Evolutionary conservation across 2,329 filamentous ascomycete species (phyloP), one percentile per base, ranked within the genome.

Genomic region (Leptosphaerulina australis): DNA sequence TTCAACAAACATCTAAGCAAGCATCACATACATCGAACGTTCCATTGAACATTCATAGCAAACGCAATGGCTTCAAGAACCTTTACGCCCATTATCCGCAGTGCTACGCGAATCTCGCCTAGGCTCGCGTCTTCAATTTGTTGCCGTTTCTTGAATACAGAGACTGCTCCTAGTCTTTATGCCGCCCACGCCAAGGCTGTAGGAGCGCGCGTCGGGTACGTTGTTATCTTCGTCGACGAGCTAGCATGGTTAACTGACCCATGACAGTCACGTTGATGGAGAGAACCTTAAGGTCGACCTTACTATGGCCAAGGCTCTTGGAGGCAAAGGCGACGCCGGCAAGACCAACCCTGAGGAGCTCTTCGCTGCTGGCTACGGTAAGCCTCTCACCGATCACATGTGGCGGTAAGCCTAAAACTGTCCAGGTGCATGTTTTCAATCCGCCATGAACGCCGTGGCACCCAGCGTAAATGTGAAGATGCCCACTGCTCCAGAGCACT

Each of bases 271-370:
- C 50, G 64, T 67, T 25, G 63, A 71, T 15, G 66, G 66, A 36
- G 63, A 75, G 49, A 67, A 68, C 49, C 63, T 74, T 30, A 64
- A 67, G 15, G 53, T 73, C 9, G 72, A 76, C 24, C 69, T 77
- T 1, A 72, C 71, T 14, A 77, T 77, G 76, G 70, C 75, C 46
- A 77, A 76, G 56, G 70, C 68, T 1, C 69, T 78, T 10, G 74
- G 75, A 30, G 76, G 76, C 66, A 30, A 79, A 75, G 66, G 71
- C 60, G 60, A 63, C 17, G 34, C 40, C 1, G 56, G 74, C 48
- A 78, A 77, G 77, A 77, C 77, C 5, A 73, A 64, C 18, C 62
- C 62, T 0, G 77, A 79, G 62, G 77, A 79, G 54, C 71, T 79
- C 2, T 79, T 79, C 51, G 76, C 77, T 1, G 76, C 76, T 0